Conservation (phyloP, 225 moss, liverwort and hornwort species). For the Bryoerythrophyllum caledonicum region DNA sequence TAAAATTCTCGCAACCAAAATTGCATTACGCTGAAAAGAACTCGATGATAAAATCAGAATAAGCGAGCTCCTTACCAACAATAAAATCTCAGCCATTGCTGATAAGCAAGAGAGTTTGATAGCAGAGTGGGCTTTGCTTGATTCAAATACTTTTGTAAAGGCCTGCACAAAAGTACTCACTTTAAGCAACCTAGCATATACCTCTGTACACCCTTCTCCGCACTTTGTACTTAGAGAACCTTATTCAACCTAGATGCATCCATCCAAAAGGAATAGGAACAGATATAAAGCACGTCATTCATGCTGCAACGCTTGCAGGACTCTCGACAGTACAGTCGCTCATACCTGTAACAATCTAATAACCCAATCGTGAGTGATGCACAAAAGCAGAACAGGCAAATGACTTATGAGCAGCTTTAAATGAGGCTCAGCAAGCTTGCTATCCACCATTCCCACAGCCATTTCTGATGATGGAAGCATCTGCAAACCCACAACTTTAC, state of each 20-base stretch:
- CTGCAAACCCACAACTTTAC: constrained; percentile 44
- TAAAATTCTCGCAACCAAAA: background rate
- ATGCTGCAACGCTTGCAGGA: constrained; percentile 18
- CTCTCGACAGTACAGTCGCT: constrained; percentile 4
- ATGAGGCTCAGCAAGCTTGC: constrained; percentile 79
- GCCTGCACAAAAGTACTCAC: constrained; percentile 49
- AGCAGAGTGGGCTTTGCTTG: constrained; percentile 71
- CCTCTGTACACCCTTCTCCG: background rate
- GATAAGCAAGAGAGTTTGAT: constrained; percentile 80
- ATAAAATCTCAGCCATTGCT: constrained; percentile 76
- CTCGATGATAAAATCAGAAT: constrained; percentile 11
- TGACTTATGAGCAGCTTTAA: constrained; percentile 58
- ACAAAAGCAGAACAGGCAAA: constrained; percentile 62
- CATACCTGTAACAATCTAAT: constrained; percentile 69
- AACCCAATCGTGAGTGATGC: constrained; percentile 61
- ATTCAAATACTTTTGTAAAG: constrained; percentile 76
- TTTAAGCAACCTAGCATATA: constrained; percentile 19
- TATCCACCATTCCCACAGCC: constrained; percentile 67
- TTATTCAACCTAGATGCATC: constrained; percentile 13
- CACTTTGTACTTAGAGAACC: background rate
- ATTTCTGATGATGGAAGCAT: constrained; percentile 87
- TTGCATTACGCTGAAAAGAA: constrained; percentile 10
- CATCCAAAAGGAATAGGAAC: background rate
- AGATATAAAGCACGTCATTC: constrained; percentile 14
- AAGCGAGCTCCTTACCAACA: constrained; percentile 54